Evolutionary conservation across 352 stramenopile genomes (phyloP).

Genomic region (Pythium grandisporangium): DNA sequence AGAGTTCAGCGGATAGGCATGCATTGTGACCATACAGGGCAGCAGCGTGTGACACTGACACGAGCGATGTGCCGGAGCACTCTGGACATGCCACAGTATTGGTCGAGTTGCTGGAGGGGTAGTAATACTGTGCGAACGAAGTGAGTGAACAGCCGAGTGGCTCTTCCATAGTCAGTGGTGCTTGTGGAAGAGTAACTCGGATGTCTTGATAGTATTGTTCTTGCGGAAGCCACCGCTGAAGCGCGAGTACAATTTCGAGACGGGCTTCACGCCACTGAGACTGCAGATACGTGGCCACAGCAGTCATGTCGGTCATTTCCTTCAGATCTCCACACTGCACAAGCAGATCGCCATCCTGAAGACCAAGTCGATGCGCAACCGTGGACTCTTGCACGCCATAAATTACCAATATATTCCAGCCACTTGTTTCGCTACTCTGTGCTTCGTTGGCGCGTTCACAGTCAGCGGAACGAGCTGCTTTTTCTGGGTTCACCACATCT

Average conservation of each 20-base stretch:
- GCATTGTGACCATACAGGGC: conserved; percentile 37
- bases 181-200: no score
- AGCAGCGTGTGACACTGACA: conserved; percentile 44
- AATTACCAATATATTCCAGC: conserved; percentile 16
- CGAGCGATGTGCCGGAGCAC: conserved; percentile 47
- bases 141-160: conserved; percentile 38
- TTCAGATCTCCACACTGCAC: conserved; percentile 23
- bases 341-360: conserved; percentile 40
- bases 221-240: conserved; percentile 36
- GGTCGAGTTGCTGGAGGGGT: not conserved
- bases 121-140: conserved; percentile 46
- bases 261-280: conserved; percentile 7
- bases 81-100: conserved; percentile 22
- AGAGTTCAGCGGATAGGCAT: conserved; percentile 35
- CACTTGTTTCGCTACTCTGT: not conserved
- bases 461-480: no score
- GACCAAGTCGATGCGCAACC: conserved; percentile 17
- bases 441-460: not conserved
- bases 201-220: conserved; percentile 35
- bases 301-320: conserved; percentile 3
- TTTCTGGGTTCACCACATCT: not conserved
- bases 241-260: conserved; percentile 12
- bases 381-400: conserved; percentile 23
- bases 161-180: not conserved
- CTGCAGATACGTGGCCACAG: conserved; percentile 13